Evolutionary conservation across 495 filamentous ascomycete genomes (phyloP), one percentile per base, ranked within the genome.

Genomic region (Penicillium diatomitis): DNA sequence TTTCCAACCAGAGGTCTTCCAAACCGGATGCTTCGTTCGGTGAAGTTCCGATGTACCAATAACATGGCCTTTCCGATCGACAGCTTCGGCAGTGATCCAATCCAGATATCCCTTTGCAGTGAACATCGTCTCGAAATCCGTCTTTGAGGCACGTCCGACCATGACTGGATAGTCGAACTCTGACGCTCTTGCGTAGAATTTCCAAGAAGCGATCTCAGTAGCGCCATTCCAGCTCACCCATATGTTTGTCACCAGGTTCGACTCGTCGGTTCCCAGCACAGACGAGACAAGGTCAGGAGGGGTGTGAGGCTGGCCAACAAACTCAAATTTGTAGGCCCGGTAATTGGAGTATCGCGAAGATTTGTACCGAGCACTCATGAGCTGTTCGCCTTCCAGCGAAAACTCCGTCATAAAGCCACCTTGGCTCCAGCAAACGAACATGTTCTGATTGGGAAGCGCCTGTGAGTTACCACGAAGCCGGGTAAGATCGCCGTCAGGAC

Each of bases 391-490:
- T 27, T 78, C 67, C 0, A 62, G 44, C 0, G 66, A 62, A 52
- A 71, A 76, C 51, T 82, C 79, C 0, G 72, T 77, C 44, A 77
- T 63, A 35, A 72, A 73, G 0, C 72, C 70, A 29, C 65, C 62
- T 27, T 74, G 70, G 30, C 78, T 78, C 78, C 77, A 82, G 51
- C 78, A 75, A 8, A 78, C 68, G 12, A 81, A 71, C n/a, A 72
- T 64, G 50, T 80, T 78, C 32, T 73, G 71, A 34, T 65, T 62
- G 0, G 77, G 69, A 3, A 82, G 67, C 4, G 72, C 53, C 53
- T 83, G 81, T 4, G 74, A 64, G 48, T 75, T 80, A 7, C 80
- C 81, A 49, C 80, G 79, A 4, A 75, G 76, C 27, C 72, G 72
- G 3, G 74, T 72, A 6, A 74, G 44, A 69, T 53, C 28, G 54